These are phyloP conservation scores for Ajuga chamaepitys DNA, from an alignment of 257 asterid species.

Conservation along the genomic window DNA sequence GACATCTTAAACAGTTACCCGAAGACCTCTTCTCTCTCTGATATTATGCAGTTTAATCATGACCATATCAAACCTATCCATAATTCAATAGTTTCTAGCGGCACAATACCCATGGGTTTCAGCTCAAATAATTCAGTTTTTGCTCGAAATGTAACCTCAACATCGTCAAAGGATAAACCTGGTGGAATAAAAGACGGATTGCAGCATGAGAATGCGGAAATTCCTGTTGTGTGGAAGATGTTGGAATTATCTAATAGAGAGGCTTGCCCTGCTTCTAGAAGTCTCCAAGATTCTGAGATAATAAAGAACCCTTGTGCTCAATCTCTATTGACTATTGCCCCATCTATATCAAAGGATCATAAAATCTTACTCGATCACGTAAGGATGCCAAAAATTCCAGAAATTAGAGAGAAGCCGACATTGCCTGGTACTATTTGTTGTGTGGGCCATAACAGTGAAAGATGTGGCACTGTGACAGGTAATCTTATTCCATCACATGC, in stretches of 20 bases:
- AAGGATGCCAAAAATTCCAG: constrained; percentile 15
- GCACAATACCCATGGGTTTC: constrained; percentile 12
- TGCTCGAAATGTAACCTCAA: constrained; percentile 19
- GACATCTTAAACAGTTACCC: constrained; percentile 24
- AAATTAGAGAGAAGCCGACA: constrained; percentile 14
- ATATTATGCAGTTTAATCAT: constrained; percentile 14
- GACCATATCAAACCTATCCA: constrained; percentile 19
- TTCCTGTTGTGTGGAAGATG: constrained; percentile 19
- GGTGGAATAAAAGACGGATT: constrained; percentile 6
- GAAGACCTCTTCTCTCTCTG: constrained; percentile 20
- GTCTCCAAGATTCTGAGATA: constrained; percentile 18
- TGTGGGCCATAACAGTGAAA: constrained; percentile 15
- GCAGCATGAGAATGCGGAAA: constrained; percentile 25
- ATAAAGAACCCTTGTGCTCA: constrained; percentile 15
- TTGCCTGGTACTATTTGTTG: constrained; percentile 22
- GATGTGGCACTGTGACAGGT: constrained; percentile 28
- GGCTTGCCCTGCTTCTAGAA: constrained; percentile 20
- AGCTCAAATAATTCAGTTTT: constrained; percentile 22
- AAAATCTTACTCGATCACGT: constrained; percentile 6
- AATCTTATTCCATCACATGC: constrained; percentile 12
- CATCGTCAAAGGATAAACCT: constrained; percentile 13
- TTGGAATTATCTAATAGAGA: constrained; percentile 16
- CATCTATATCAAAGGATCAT: constrained; percentile 11
- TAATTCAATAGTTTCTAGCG: constrained; percentile 16
- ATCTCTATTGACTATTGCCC: constrained; percentile 7